phyloP scores from a whole-genome alignment of 2,329 filamentous ascomycete species.

The Ceratocystis albifundus region DNA sequence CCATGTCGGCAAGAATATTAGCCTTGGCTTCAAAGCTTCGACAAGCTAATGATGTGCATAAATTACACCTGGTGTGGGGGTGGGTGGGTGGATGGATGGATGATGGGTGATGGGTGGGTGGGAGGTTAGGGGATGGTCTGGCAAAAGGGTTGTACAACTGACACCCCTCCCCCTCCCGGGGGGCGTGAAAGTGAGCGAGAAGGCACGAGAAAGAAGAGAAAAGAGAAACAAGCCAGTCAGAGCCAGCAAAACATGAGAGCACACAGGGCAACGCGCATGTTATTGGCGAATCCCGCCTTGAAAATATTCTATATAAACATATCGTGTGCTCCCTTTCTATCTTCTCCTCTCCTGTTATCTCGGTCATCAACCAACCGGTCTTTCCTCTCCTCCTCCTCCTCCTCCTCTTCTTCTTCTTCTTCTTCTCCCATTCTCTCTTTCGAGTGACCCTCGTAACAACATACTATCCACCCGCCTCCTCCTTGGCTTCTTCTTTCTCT shows the following conservation, averaged over 20 bases:
- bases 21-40: neutral
- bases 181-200: neutral
- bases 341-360: neutral
- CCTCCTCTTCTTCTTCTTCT: neutral
- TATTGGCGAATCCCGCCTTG: neutral
- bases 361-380: neutral
- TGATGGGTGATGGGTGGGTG: too few species aligned
- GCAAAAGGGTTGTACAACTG: slow-evolving; percentile 4
- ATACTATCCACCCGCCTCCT: neutral
- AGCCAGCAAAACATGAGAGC: neutral
- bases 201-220: neutral
- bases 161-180: neutral
- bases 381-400: neutral
- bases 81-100: too few species aligned
- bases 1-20: neutral
- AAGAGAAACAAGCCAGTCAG: neutral
- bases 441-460: too few species aligned
- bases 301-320: slow-evolving; percentile 11
- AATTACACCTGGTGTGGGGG: neutral
- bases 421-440: neutral
- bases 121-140: neutral
- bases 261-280: neutral
- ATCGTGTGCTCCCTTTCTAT: slow-evolving; percentile 1
- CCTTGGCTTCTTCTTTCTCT: neutral
- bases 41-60: neutral